Conservation (phyloP, 2,329 filamentous ascomycete species). For the Sarocladium oryzae region DNA sequence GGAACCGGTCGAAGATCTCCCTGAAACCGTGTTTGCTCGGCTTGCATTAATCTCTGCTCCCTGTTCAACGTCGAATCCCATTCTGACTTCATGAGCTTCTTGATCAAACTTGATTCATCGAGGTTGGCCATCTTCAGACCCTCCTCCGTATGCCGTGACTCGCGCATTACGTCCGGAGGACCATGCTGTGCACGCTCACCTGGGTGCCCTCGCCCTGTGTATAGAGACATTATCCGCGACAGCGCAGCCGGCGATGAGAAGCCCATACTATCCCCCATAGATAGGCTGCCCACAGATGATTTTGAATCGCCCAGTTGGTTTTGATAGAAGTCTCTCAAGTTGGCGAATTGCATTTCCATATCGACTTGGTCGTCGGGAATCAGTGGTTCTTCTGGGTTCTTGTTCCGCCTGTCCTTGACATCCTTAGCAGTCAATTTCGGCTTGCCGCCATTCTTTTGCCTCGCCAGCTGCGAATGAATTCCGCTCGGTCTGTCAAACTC, state of each 20-base stretch:
- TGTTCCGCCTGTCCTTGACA: conserved; percentile 44
- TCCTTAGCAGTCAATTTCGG: conserved; percentile 44
- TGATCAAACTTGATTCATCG: conserved; percentile 56
- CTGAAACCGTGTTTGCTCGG: conserved; percentile 55
- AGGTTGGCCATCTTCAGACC: conserved; percentile 60
- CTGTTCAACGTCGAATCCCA: conserved; percentile 56
- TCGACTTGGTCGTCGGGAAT: conserved; percentile 44
- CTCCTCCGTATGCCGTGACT: conserved; percentile 64
- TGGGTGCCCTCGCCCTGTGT: conserved; percentile 59
- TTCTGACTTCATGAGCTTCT: conserved; percentile 49
- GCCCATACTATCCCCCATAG: conserved; percentile 32
- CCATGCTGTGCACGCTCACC: conserved; percentile 56
- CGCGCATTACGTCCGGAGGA: conserved; percentile 70
- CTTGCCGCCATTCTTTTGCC: conserved; percentile 57
- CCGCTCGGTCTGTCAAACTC: conserved; percentile 85
- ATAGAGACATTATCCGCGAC: conserved; percentile 85
- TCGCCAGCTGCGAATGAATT: conserved; percentile 73
- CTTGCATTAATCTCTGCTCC: conserved; percentile 42
- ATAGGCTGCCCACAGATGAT: conserved; percentile 42
- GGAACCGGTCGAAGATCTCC: conserved; percentile 75
- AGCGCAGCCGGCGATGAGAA: conserved; percentile 74
- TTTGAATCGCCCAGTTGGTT: conserved; percentile 63
- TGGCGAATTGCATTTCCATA: conserved; percentile 64
- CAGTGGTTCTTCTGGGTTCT: conserved; percentile 31
- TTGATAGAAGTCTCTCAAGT: conserved; percentile 75